phyloP scores from a whole-genome alignment of 2,329 filamentous ascomycete species.

The Helotiales sp. region DNA sequence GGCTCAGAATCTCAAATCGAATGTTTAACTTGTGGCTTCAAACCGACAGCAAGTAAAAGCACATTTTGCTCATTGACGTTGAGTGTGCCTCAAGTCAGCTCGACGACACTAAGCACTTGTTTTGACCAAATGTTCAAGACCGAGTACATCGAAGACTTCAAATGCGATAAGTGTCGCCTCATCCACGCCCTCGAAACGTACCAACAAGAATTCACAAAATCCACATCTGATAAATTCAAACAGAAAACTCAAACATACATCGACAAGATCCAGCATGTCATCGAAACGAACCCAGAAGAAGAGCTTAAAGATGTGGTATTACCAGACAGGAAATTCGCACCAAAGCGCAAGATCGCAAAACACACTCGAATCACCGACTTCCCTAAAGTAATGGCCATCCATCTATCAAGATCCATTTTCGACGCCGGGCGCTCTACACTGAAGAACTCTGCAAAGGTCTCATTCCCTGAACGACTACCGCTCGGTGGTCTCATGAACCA shows the following conservation, averaged over 20 bases:
- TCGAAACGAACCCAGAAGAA: slow-evolving; percentile 82
- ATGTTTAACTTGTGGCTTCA: slow-evolving; percentile 87
- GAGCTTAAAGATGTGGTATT: slow-evolving; percentile 73
- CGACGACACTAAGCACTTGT: slow-evolving; percentile 82
- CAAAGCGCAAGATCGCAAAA: slow-evolving; percentile 82
- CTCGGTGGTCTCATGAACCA: slow-evolving; percentile 80
- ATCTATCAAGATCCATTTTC: slow-evolving; percentile 92
- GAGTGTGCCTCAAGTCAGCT: slow-evolving; percentile 82
- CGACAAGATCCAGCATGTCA: slow-evolving; percentile 67
- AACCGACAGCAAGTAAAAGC: slow-evolving; percentile 80
- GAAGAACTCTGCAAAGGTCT: slow-evolving; percentile 93
- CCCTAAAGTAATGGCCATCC: slow-evolving; percentile 88
- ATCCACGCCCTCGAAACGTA: slow-evolving; percentile 74
- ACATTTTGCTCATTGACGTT: slow-evolving; percentile 92
- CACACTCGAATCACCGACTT: slow-evolving; percentile 87
- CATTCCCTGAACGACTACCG: slow-evolving; percentile 85
- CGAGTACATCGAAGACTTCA: slow-evolving; percentile 96
- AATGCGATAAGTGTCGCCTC: slow-evolving; percentile 91
- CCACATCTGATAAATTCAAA: slow-evolving; percentile 57
- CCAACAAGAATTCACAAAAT: slow-evolving; percentile 59
- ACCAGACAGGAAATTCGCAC: slow-evolving; percentile 75
- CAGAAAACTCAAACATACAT: slow-evolving; percentile 62
- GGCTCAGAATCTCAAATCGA: slow-evolving; percentile 93
- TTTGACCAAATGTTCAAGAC: slow-evolving; percentile 95
- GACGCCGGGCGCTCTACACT: slow-evolving; percentile 76